Evolutionary conservation across 305 asterid species (phyloP).

Genomic region (Fraxinus sp.): DNA sequence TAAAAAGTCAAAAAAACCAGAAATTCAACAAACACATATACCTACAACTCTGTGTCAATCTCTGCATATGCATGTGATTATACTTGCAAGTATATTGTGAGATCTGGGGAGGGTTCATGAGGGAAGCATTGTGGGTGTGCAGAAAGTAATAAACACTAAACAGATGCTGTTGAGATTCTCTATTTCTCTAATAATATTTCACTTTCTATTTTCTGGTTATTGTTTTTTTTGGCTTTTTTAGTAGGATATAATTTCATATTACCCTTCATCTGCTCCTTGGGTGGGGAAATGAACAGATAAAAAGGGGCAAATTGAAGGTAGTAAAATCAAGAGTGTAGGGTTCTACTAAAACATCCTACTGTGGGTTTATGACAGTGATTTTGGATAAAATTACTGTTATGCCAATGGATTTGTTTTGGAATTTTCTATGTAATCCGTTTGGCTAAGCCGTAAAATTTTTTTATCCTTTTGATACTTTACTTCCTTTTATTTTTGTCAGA

Average conservation of each 20-base stretch:
- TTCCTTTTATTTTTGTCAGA: not conserved
- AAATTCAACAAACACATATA: slow-evolving; percentile 24
- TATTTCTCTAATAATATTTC: slow-evolving; percentile 30
- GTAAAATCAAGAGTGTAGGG: slow-evolving; percentile 2
- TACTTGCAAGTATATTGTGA: slow-evolving; percentile 26
- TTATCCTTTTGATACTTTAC: not conserved
- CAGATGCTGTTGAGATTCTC: slow-evolving; percentile 38
- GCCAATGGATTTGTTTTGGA: slow-evolving; percentile 13
- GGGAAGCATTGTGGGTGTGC: slow-evolving; percentile 36
- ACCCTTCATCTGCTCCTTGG: slow-evolving; percentile 40
- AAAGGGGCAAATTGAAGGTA: slow-evolving; percentile 28
- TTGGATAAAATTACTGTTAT: slow-evolving; percentile 29
- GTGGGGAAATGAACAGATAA: slow-evolving; percentile 50
- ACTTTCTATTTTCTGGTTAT: slow-evolving; percentile 27
- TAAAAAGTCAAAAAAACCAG: slow-evolving; percentile 11
- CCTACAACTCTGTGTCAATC: slow-evolving; percentile 9
- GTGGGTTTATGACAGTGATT: slow-evolving; percentile 25
- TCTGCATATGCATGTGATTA: slow-evolving; percentile 29
- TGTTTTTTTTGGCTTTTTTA: slow-evolving; percentile 10
- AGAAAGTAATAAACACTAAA: slow-evolving; percentile 26
- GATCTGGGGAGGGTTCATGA: slow-evolving; percentile 55
- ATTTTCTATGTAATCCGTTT: not conserved
- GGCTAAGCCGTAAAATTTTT: not conserved
- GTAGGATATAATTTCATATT: slow-evolving; percentile 5
- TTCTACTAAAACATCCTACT: not conserved